Percentiles rank a stretch among this genome's conserved stretches.
phyloP scores from a whole-genome alignment of 1,139 yeast species.

The Pichia inconspicua region DNA sequence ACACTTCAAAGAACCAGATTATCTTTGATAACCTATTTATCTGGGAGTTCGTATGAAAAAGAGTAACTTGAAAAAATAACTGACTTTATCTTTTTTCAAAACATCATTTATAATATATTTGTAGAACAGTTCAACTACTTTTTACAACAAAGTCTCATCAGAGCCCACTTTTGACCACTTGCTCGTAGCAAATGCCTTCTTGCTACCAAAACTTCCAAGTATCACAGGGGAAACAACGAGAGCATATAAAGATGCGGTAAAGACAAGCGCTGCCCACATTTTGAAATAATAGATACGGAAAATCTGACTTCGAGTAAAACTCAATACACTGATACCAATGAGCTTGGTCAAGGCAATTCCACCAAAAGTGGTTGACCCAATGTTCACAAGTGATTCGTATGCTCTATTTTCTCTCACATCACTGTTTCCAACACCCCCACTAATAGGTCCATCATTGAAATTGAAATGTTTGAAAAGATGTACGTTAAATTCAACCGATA shows the following conservation, averaged over 20 bases:
- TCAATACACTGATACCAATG: slow-evolving; percentile 79
- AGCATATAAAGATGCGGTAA: slow-evolving; percentile 72
- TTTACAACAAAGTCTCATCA: slow-evolving; percentile 5
- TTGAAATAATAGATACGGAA: slow-evolving; percentile 88
- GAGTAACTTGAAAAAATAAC: too few relatives aligned
- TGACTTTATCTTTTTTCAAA: background rate
- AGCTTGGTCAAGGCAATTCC: slow-evolving; percentile 88
- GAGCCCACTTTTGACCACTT: slow-evolving; percentile 4
- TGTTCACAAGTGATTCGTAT: slow-evolving; percentile 55
- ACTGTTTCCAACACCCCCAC: background rate
- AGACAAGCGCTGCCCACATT: slow-evolving; percentile 86
- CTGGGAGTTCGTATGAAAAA: too few relatives aligned
- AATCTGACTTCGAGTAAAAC: slow-evolving; percentile 78
- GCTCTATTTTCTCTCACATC: slow-evolving; percentile 25
- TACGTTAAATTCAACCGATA: slow-evolving; percentile 87
- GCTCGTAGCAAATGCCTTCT: slow-evolving; percentile 5
- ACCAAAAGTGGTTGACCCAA: slow-evolving; percentile 82
- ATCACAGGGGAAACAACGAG: slow-evolving; percentile 71
- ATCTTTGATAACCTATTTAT: too few relatives aligned
- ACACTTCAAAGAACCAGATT: too few relatives aligned
- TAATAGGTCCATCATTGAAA: slow-evolving; percentile 24
- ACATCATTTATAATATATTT: too few relatives aligned
- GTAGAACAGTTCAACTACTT: background rate
- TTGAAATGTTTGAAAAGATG: slow-evolving; percentile 80
- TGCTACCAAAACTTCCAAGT: slow-evolving; percentile 50